Base-by-base conservation (phyloP, 2,329 filamentous ascomycete species). In the Cordyceps pruinosa region DNA sequence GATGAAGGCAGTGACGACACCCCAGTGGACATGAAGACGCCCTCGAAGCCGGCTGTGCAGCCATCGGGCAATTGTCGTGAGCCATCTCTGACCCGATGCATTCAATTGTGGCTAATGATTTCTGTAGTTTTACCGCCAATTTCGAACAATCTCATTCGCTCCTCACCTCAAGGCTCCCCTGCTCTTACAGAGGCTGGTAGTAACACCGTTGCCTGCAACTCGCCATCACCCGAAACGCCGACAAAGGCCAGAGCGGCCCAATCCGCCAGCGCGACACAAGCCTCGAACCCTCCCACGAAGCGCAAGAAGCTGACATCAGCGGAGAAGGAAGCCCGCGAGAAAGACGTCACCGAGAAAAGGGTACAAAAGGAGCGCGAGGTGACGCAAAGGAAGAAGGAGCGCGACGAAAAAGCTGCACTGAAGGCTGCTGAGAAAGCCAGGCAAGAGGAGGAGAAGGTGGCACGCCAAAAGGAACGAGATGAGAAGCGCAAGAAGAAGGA, bases 141-240 rank as follows among this genome's bases (percentile, higher is more conserved):
- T 42, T 37, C 69, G 64, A 45, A 60, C 45, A 19, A 54, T 25
- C 45, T 58, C 28, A 68, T 64, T 39, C 64, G 70, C 50, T 66
- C 69, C 51, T 63, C 70, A 5, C 63, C 66, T 1, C 58, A 61
- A 19, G 64, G 59, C 54, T 72, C 71, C 12, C 65, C 70, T 34
- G 66, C 69, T 7, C 67, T 77, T n/a, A 74, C 72, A 23, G 77
- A 79, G 12, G 64, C 70, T 15, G 72, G 70, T 25, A 75, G 70
- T 58, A 75, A 70, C 59, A 76, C 74, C 2, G 70, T 73, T 3
- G 62, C 69, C 17, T 66, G 64, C 34, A 64, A 68, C 35, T 74
- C 75, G 0, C 69, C 71, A 1, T 73, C 72, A 1, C 68, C 67
- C 3, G 61, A 64, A 21, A 70, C 69, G 64, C 73, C 57, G 58